These are phyloP conservation scores for Pichia heedii DNA, from an alignment of 805 yeast species.

Conservation along the genomic window DNA sequence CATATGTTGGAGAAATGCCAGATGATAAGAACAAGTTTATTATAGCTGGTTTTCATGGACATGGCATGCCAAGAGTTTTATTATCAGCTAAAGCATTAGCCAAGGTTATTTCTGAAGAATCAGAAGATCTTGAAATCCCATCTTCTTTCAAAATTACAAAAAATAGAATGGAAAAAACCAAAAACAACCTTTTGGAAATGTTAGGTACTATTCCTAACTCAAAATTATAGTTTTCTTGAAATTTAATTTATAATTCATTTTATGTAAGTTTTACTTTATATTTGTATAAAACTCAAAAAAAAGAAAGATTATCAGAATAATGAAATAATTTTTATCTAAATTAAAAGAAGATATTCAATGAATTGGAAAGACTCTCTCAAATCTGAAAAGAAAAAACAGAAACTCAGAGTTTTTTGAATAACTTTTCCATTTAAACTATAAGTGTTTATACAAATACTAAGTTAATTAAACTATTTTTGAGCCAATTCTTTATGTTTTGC, in stretches of 20 bases:
- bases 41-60: conserved; percentile 43
- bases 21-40: conserved; percentile 26
- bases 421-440: no score
- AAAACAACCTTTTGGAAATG: conserved; percentile 9
- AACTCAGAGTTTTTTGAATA: no score
- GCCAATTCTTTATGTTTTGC: conserved; percentile 13
- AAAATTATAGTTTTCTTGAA: neutral
- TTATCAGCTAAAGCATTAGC: conserved; percentile 33
- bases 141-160: conserved; percentile 16
- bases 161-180: conserved; percentile 13
- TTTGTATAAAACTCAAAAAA: no score
- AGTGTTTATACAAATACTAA: no score
- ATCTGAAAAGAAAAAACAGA: no score
- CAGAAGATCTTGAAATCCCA: conserved; percentile 7
- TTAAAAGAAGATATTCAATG: no score
- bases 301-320: no score
- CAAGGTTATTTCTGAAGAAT: conserved; percentile 1
- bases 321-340: no score
- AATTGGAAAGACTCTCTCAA: no score
- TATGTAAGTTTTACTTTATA: no score
- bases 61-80: conserved; percentile 43
- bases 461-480: neutral
- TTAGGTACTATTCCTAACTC: neutral
- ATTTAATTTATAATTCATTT: no score
- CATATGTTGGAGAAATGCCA: conserved; percentile 35